These are phyloP conservation scores for Millerozyma miso DNA, from an alignment of 805 yeast species.

Conservation along the genomic window DNA sequence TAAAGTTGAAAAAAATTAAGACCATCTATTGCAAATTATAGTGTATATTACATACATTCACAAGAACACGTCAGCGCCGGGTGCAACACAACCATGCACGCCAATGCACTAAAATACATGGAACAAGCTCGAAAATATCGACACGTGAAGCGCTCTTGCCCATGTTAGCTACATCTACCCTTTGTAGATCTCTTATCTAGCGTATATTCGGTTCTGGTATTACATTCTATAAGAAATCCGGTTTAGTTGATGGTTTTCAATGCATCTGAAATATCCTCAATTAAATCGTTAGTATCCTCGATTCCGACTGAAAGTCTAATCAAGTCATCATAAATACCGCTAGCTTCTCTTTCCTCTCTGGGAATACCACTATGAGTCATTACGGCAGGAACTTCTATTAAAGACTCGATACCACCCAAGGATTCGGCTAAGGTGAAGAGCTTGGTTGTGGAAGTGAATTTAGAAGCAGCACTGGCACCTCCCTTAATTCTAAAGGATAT, in stretches of 20 bases:
- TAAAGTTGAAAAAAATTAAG: background rate
- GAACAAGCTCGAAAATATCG: no score
- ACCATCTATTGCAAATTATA: background rate
- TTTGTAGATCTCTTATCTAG: no score
- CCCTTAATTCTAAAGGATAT: slow-evolving; percentile 83
- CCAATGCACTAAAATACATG: no score
- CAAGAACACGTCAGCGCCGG: background rate
- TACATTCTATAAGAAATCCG: background rate
- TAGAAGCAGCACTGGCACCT: slow-evolving; percentile 71
- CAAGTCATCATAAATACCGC: slow-evolving; percentile 79
- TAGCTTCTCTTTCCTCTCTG: slow-evolving; percentile 66
- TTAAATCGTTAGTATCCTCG: slow-evolving; percentile 75
- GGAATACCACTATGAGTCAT: slow-evolving; percentile 95
- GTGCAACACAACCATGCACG: background rate
- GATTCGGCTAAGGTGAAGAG: slow-evolving; percentile 86
- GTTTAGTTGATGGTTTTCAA: slow-evolving; percentile 28
- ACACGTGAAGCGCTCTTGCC: no score
- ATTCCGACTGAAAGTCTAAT: slow-evolving; percentile 83
- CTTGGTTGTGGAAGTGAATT: slow-evolving; percentile 69
- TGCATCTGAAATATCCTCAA: slow-evolving; percentile 69
- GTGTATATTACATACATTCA: background rate
- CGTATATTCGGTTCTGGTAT: no score
- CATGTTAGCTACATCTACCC: no score
- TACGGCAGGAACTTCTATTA: slow-evolving; percentile 82
- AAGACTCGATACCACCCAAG: slow-evolving; percentile 83